Evolutionary conservation across 1,139 yeast genomes (phyloP).

Genomic region (Saccharomycopsis hybrid): DNA sequence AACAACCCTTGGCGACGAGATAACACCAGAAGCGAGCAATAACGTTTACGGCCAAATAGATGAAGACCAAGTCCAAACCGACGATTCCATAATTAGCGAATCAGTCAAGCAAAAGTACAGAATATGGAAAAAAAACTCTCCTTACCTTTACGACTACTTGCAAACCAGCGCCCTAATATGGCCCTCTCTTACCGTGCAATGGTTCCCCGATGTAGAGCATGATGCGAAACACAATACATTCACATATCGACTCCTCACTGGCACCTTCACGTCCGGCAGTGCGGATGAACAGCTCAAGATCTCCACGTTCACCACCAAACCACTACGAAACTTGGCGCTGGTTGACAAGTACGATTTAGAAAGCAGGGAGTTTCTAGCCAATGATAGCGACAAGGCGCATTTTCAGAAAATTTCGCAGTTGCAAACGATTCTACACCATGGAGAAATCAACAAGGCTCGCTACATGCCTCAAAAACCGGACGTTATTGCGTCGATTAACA

Average conservation of each 20-base stretch:
- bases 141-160: constrained; percentile 73
- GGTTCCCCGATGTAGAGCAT: constrained; percentile 48
- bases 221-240: constrained; percentile 24
- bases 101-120: constrained; percentile 56
- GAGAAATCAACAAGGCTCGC: constrained; percentile 77
- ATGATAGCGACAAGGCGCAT: constrained; percentile 26
- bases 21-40: too few relatives aligned
- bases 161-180: constrained; percentile 72
- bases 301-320: constrained; percentile 25
- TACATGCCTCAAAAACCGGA: constrained; percentile 68
- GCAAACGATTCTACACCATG: constrained; percentile 47
- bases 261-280: constrained; percentile 83
- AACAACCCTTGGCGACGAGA: too few relatives aligned
- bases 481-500: constrained; percentile 71
- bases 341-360: constrained; percentile 26
- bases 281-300: constrained; percentile 59
- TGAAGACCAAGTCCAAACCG: too few relatives aligned
- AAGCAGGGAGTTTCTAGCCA: constrained; percentile 26
- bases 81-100: constrained; percentile 7
- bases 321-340: constrained; percentile 28
- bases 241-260: constrained; percentile 48
- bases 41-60: too few relatives aligned
- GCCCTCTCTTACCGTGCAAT: constrained; percentile 76
- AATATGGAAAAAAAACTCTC: constrained; percentile 73
- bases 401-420: constrained; percentile 29